Evolutionary conservation across 148 eudicot species (phyloP).

Genomic region (Persicaria tinctoria): DNA sequence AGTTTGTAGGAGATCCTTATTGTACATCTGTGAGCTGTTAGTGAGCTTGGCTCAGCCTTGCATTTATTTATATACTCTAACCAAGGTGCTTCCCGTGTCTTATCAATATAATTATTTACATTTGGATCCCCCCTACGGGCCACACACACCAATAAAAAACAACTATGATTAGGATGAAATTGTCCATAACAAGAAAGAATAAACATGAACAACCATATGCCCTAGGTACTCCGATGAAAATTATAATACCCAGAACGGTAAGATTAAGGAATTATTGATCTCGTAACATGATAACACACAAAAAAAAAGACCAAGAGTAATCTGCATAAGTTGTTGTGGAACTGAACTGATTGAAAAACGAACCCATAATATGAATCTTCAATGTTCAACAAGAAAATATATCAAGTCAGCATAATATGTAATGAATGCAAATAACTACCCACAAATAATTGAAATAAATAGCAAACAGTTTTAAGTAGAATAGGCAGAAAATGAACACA

Average conservation of each 20-base stretch:
- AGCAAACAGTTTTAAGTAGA: not conserved
- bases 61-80: too few relatives aligned
- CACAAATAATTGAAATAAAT: not conserved
- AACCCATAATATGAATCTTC: not conserved
- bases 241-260: not conserved
- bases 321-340: not conserved
- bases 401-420: not conserved
- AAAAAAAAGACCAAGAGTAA: not conserved
- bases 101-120: too few relatives aligned
- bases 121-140: too few relatives aligned
- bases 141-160: too few relatives aligned
- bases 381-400: not conserved
- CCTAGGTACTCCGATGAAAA: not conserved
- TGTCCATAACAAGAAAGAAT: conserved; percentile 2
- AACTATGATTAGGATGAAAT: not conserved
- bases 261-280: not conserved
- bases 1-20: too few relatives aligned
- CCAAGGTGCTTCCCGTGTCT: too few relatives aligned
- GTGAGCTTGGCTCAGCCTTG: too few relatives aligned
- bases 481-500: not conserved
- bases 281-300: not conserved
- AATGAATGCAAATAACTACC: not conserved
- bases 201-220: not conserved
- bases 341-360: not conserved
- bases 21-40: too few relatives aligned